Conservation (phyloP, 2,329 filamentous ascomycete species). For the Sordariomycetes sp. region DNA sequence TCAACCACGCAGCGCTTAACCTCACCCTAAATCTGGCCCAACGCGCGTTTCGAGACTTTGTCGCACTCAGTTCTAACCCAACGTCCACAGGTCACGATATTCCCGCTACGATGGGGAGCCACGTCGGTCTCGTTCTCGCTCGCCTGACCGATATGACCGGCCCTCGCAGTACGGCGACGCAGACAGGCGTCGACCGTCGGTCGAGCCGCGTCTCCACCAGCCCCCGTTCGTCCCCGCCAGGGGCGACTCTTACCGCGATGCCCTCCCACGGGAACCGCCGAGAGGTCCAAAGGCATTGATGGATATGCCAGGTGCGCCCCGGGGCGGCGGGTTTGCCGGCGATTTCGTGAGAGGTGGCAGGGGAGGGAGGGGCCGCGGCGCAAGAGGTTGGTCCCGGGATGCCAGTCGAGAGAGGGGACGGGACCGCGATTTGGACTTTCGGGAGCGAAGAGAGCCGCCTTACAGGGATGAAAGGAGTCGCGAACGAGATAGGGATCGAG, state of each 20-base stretch:
- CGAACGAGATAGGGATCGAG: slow-evolving; percentile 43
- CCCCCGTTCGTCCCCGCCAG: slow-evolving; percentile 46
- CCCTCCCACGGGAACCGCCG: slow-evolving; percentile 53
- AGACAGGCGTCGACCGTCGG: slow-evolving; percentile 57
- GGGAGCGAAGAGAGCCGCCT: slow-evolving; percentile 33
- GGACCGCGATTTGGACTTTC: slow-evolving; percentile 46
- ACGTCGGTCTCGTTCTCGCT: slow-evolving; percentile 52
- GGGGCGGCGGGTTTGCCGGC: slow-evolving; percentile 51
- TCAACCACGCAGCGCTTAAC: neutral
- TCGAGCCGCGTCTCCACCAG: slow-evolving; percentile 34
- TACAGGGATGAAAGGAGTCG: slow-evolving; percentile 47
- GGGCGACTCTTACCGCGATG: slow-evolving; percentile 26
- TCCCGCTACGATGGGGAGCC: slow-evolving; percentile 46
- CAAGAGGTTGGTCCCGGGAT: slow-evolving; percentile 43
- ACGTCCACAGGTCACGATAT: slow-evolving; percentile 29
- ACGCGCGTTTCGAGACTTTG: neutral
- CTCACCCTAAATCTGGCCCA: neutral
- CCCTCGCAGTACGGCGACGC: slow-evolving; percentile 42
- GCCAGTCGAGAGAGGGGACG: slow-evolving; percentile 48
- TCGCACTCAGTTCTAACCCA: neutral
- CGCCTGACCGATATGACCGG: slow-evolving; percentile 51
- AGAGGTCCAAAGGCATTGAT: slow-evolving; percentile 70
- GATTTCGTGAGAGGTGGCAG: slow-evolving; percentile 43
- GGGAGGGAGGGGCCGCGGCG: slow-evolving; percentile 34
- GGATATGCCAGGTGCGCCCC: slow-evolving; percentile 54